Evolutionary conservation across 2,329 filamentous ascomycete genomes (phyloP).

Genomic region (Coniochaeta prunicola): DNA sequence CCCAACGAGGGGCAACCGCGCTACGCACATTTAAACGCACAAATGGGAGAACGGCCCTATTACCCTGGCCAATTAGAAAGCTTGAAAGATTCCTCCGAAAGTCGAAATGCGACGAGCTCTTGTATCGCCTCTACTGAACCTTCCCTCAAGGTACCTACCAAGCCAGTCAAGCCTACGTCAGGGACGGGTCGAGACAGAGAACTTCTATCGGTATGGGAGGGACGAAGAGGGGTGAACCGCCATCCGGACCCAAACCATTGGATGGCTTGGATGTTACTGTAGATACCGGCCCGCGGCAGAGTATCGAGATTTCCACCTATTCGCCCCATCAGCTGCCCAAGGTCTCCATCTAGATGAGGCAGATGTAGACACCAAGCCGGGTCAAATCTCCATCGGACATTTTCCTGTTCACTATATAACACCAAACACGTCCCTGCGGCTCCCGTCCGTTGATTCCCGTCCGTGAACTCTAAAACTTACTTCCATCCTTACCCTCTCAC

Average conservation of each 20-base stretch:
- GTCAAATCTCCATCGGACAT: neutral
- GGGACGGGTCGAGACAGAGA: neutral
- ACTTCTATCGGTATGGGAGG: neutral
- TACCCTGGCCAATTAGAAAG: conserved; percentile 1
- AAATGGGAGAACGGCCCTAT: conserved; percentile 3
- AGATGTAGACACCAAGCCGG: conserved; percentile 1
- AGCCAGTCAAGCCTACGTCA: no score
- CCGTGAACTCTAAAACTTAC: neutral
- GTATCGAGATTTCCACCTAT: neutral
- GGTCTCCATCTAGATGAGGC: neutral
- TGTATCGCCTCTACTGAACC: neutral
- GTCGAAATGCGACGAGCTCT: neutral
- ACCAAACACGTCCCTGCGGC: neutral
- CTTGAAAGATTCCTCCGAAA: neutral
- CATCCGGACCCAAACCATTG: neutral
- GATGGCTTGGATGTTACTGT: neutral
- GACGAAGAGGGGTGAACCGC: neutral
- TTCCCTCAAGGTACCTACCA: neutral
- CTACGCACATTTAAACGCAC: conserved; percentile 3
- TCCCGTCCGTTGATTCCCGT: neutral
- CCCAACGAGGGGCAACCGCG: conserved; percentile 1
- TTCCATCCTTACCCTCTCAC: neutral
- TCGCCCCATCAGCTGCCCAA: neutral
- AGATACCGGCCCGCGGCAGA: conserved; percentile 2
- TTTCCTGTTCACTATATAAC: neutral